Conservation (phyloP, 495 filamentous ascomycete genomes). For the Hypomontagnella monticulosa region DNA sequence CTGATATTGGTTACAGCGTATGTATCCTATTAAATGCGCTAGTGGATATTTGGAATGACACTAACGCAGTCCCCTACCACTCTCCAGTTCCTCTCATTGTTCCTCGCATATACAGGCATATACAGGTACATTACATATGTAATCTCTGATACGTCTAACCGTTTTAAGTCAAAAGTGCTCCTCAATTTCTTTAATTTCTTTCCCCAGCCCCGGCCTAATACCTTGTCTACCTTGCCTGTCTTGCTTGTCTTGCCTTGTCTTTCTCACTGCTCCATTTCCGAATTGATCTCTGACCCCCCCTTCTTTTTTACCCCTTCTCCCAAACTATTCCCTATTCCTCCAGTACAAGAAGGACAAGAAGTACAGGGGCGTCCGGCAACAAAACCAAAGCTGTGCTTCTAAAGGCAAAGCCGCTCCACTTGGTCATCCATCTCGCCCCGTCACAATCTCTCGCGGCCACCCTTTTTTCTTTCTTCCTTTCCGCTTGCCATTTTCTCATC, state of each 20-base stretch:
- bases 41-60: no score
- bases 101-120: not conserved
- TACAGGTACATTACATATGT: slow-evolving; percentile 10
- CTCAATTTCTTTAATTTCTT: slow-evolving; percentile 12
- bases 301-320: slow-evolving; percentile 40
- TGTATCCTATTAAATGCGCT: no score
- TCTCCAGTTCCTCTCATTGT: no score
- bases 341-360: slow-evolving; percentile 2
- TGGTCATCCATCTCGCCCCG: slow-evolving; percentile 41
- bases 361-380: slow-evolving; percentile 34
- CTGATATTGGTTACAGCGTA: no score
- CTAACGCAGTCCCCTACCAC: no score
- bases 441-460: slow-evolving; percentile 44
- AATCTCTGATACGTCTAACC: slow-evolving; percentile 35
- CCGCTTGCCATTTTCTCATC: slow-evolving; percentile 41
- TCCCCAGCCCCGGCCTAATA: slow-evolving; percentile 36
- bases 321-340: slow-evolving; percentile 27
- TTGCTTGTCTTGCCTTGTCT: slow-evolving; percentile 2
- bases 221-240: no score
- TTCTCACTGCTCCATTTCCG: slow-evolving; percentile 35
- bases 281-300: slow-evolving; percentile 38
- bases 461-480: slow-evolving; percentile 46
- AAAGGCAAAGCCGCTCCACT: slow-evolving; percentile 40
- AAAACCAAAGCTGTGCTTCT: slow-evolving; percentile 32
- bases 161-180: slow-evolving; percentile 20